These are phyloP conservation scores for Tylopilus sp. DNA, from an alignment of 768 basidiomycete species.

Conservation along the genomic window DNA sequence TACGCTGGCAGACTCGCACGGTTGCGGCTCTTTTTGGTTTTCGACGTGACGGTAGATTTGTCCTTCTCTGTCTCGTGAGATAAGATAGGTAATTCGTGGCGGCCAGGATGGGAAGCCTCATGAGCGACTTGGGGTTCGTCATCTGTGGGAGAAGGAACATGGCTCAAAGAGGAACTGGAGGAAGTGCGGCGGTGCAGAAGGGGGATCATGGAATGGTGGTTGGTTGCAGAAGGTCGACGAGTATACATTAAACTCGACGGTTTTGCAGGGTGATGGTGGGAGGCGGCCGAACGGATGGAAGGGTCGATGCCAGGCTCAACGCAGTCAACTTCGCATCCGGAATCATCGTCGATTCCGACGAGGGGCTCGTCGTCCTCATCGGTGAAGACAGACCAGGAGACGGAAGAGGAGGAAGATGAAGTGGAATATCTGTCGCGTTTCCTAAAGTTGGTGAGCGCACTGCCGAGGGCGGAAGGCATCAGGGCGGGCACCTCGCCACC, in stretches of 20 bases:
- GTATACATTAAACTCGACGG: conserved; percentile 58
- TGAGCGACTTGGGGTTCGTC: conserved; percentile 40
- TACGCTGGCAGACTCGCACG: conserved; percentile 73
- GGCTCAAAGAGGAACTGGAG: conserved; percentile 34
- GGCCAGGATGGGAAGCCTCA: conserved; percentile 24
- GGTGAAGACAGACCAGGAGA: conserved; percentile 60
- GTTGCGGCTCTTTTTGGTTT: conserved; percentile 54
- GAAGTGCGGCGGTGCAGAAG: conserved; percentile 52
- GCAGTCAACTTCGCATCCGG: conserved; percentile 28
- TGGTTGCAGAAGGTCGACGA: conserved; percentile 68
- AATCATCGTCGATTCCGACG: conserved; percentile 35
- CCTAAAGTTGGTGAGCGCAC: conserved; percentile 44
- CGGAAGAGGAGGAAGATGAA: conserved; percentile 66
- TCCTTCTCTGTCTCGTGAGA: conserved; percentile 22
- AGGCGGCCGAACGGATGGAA: conserved; percentile 42
- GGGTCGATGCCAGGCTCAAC: conserved; percentile 37
- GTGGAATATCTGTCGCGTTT: conserved; percentile 50
- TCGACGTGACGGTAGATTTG: conserved; percentile 31
- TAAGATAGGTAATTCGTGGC: conserved; percentile 34
- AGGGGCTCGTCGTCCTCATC: conserved; percentile 53
- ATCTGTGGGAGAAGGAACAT: conserved; percentile 40
- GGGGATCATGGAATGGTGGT: conserved; percentile 61
- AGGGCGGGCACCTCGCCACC: conserved; percentile 68
- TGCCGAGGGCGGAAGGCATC: conserved; percentile 55
- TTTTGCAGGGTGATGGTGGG: conserved; percentile 30